Base-by-base conservation (phyloP, 768 basidiomycete genomes). In the Podaxis carcinomalis region DNA sequence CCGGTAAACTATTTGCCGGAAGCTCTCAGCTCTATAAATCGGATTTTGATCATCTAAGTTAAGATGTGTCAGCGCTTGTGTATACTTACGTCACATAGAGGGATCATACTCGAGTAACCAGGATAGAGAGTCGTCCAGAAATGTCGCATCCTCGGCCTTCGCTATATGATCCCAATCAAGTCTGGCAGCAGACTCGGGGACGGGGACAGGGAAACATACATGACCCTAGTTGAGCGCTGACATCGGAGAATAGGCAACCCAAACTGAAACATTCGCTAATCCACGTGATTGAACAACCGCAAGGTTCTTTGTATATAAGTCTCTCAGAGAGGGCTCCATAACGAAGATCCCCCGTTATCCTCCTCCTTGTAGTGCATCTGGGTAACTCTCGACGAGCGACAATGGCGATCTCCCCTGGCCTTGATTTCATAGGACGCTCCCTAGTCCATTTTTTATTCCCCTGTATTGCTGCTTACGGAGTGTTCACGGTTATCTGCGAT, bases 321-420 rank as follows among this genome's bases (percentile, higher is more conserved):
- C 27, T 51, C 37, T 42, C 40, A 42, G 11, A 6, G 40, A n/a
- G 4, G n/a, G n/a, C 40, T 4, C 1, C 7, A n/a, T 7, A 4
- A 42, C 40, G 4, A n/a, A 42, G 40, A 42, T 14, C 21, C 39
- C 35, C 52, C 52, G 3, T 19, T n/a, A 44, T n/a, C n/a, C 7
- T 44, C 36, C 10, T 37, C 10, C 36, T 19, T 11, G 16, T n/a
- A 11, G 21, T 36, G 16, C n/a, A 7, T 53, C 52, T n/a, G 21
- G 35, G 16, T 11, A 10, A 44, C 35, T 50, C 21, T 32, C 0
- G 28, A 32, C 28, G 9, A 50, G n/a, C 35, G 14, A 40, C 23
- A 23, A 59, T 59, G 57, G 21, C 16, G 19, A 13, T 55, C 23
- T 55, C 59, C 4, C 59, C 59, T 37, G 59, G 59, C 27, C 11